Evolutionary conservation across 2,329 filamentous ascomycete species (phyloP).

Genomic region (Talaromyces sp.): DNA sequence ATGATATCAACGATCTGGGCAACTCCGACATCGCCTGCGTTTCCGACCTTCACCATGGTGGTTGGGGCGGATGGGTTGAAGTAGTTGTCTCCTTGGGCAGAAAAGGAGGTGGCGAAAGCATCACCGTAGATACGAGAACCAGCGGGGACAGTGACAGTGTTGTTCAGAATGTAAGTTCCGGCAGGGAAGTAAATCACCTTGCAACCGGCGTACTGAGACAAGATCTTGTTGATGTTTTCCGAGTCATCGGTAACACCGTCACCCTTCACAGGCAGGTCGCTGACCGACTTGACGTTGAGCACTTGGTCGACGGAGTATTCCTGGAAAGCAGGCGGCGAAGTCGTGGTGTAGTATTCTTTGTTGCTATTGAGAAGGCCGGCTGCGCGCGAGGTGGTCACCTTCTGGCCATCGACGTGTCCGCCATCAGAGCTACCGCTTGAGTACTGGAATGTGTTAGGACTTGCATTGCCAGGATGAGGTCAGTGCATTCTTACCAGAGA

Average conservation of each 20-base stretch:
- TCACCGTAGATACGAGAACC: constrained; percentile 52
- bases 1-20: constrained; percentile 51
- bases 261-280: constrained; percentile 35
- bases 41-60: constrained; percentile 50
- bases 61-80: constrained; percentile 39
- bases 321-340: constrained; percentile 39
- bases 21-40: constrained; percentile 44
- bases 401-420: constrained; percentile 26
- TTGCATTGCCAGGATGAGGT: not conserved
- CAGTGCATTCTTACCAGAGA: constrained; percentile 17
- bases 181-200: constrained; percentile 29
- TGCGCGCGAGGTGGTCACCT: constrained; percentile 26
- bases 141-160: constrained; percentile 43
- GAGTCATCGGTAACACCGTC: constrained; percentile 41
- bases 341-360: constrained; percentile 37
- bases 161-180: constrained; percentile 37
- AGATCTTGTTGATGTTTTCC: constrained; percentile 27
- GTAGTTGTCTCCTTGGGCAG: constrained; percentile 45
- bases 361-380: constrained; percentile 23
- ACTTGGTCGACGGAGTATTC: constrained; percentile 38
- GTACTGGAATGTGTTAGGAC: constrained; percentile 3
- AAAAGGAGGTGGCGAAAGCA: constrained; percentile 47
- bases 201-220: constrained; percentile 25
- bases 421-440: constrained; percentile 15
- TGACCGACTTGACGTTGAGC: constrained; percentile 44